Conservation (phyloP, 78 protist species). For the Dictyostelium firmibasis region DNA sequence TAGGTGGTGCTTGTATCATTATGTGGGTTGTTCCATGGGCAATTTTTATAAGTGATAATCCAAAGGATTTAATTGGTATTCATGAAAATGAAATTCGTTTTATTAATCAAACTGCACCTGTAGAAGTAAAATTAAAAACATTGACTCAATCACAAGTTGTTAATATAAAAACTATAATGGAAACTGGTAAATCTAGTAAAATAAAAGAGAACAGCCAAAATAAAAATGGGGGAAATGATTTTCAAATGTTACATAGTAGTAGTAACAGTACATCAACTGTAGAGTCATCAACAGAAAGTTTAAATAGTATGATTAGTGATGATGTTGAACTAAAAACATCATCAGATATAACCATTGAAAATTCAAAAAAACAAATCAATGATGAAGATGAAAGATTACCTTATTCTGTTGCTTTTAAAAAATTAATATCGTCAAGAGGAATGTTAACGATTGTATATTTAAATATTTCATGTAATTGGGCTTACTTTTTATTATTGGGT, state of each 20-base stretch:
- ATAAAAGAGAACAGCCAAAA: not conserved
- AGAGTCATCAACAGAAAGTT: not conserved
- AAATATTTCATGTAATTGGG: constrained; percentile 38
- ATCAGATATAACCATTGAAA: not conserved
- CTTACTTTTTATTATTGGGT: constrained; percentile 36
- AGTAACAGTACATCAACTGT: not conserved
- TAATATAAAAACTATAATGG: not conserved
- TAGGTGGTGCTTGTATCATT: not conserved
- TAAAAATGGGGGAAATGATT: not conserved
- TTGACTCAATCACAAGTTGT: not conserved
- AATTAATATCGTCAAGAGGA: not conserved
- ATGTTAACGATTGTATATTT: constrained; percentile 7
- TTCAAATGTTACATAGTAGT: not conserved
- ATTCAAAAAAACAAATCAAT: not conserved
- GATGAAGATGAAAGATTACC: not conserved
- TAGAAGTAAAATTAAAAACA: not conserved
- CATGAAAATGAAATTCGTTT: constrained; percentile 48
- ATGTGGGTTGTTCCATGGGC: constrained; percentile 24
- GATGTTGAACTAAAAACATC: not conserved
- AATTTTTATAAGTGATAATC: constrained; percentile 36
- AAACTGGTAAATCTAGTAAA: not conserved
- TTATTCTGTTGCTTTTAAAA: not conserved
- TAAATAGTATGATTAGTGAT: not conserved
- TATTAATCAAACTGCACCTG: not conserved
- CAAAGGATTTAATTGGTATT: constrained; percentile 10